Evolutionary conservation across 345 rosid genomes (phyloP).

Genomic region (Excoecaria agallocha): DNA sequence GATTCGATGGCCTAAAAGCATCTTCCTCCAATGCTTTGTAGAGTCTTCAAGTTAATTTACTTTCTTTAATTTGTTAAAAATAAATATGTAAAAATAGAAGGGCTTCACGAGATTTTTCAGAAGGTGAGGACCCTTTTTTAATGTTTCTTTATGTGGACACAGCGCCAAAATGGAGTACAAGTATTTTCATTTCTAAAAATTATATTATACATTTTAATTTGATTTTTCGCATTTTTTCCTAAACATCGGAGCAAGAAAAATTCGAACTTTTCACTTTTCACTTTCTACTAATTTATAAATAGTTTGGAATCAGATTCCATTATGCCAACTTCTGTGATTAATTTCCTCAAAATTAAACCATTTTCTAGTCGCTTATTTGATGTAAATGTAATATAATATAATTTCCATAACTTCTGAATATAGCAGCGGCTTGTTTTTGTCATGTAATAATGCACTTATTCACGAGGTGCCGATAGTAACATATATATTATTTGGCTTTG

Average conservation of each 20-base stretch:
- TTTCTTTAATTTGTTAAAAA: background rate
- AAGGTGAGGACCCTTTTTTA: slow-evolving; percentile 1
- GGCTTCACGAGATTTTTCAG: slow-evolving; percentile 24
- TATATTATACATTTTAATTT: background rate
- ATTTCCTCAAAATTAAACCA: too few relatives aligned
- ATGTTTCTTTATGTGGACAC: slow-evolving; percentile 7
- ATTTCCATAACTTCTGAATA: slow-evolving; percentile 1
- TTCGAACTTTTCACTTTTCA: too few relatives aligned
- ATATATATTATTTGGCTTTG: background rate
- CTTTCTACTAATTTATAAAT: too few relatives aligned
- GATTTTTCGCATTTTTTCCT: background rate
- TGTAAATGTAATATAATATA: background rate
- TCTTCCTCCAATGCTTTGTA: too few relatives aligned
- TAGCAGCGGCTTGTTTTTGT: slow-evolving; percentile 17
- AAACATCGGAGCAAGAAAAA: too few relatives aligned
- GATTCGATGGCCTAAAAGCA: too few relatives aligned
- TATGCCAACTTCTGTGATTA: too few relatives aligned
- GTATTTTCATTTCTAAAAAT: background rate
- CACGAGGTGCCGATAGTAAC: background rate
- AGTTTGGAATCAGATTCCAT: too few relatives aligned
- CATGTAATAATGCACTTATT: slow-evolving; percentile 21
- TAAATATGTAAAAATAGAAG: background rate
- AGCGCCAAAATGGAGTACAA: slow-evolving; percentile 12
- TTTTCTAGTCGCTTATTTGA: too few relatives aligned
- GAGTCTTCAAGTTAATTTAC: too few relatives aligned